Percentiles rank a stretch among this genome's conserved stretches.
Conservation (phyloP, 345 rosid species). For the Gossypium turneri region DNA sequence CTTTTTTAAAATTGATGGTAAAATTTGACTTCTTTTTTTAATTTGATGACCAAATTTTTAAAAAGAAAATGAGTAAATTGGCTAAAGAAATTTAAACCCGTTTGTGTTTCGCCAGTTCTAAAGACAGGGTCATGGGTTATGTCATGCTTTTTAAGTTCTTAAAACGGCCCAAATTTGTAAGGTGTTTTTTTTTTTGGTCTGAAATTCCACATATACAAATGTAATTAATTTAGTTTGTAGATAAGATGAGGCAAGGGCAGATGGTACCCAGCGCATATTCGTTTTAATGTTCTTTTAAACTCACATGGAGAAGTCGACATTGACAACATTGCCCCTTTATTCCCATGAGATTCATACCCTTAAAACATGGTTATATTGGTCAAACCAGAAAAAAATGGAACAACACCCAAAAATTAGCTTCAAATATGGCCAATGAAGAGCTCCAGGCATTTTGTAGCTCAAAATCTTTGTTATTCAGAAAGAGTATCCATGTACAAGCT, state of each 20-base stretch:
- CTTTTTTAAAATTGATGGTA: too few species aligned
- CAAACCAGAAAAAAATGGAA: neutral
- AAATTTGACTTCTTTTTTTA: neutral
- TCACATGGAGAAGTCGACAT: neutral
- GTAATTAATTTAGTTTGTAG: neutral
- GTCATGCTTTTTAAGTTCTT: neutral
- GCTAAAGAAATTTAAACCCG: neutral
- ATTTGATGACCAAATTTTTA: neutral
- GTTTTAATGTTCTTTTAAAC: conserved; percentile 9
- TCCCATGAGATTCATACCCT: neutral
- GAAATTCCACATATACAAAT: neutral
- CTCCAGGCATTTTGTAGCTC: neutral
- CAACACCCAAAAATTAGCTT: neutral
- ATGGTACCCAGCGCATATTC: conserved; percentile 22
- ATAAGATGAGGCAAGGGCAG: neutral
- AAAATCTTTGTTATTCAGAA: neutral
- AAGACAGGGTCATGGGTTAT: neutral
- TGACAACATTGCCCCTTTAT: conserved; percentile 15
- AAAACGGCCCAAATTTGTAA: neutral
- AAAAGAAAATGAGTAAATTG: neutral
- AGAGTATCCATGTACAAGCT: neutral
- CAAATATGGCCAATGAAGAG: conserved; percentile 3
- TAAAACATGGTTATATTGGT: conserved; percentile 5
- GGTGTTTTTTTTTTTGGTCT: too few species aligned
- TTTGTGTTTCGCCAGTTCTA: neutral